A percentile compares a stretch with the other conserved stretches of the same genome.
These are phyloP conservation scores for Dryas drummondii DNA, from an alignment of 306 rosid genomes.

Conservation along the genomic window DNA sequence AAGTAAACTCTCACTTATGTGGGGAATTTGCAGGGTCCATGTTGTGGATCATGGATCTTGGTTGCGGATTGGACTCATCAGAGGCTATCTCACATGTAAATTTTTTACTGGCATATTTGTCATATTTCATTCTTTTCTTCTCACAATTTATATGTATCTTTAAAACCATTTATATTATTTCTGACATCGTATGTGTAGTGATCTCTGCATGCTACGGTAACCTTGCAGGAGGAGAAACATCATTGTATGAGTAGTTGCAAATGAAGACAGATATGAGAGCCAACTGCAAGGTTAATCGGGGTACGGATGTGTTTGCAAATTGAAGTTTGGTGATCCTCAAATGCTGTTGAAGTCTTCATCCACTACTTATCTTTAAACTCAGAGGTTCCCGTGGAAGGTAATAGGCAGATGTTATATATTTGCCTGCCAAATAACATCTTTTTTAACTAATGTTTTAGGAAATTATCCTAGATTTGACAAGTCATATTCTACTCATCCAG, in stretches of 20 bases:
- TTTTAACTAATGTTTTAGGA: too few species aligned
- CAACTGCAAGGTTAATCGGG: not conserved
- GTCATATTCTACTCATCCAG: too few species aligned
- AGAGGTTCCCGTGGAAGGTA: too few species aligned
- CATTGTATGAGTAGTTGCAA: not conserved
- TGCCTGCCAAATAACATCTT: too few species aligned
- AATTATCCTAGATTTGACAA: too few species aligned
- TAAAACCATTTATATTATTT: not conserved
- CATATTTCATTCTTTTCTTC: not conserved
- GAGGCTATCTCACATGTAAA: constrained; percentile 14
- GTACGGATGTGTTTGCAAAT: not conserved
- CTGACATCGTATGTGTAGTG: not conserved
- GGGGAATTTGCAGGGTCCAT: constrained; percentile 11
- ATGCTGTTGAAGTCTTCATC: too few species aligned
- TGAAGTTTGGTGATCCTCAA: too few species aligned
- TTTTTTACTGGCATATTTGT: not conserved
- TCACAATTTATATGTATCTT: too few species aligned
- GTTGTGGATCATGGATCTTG: constrained; percentile 1
- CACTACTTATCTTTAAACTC: too few species aligned
- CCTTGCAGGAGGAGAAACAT: constrained; percentile 5
- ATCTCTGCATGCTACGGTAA: constrained; percentile 3
- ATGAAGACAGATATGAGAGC: constrained; percentile 1
- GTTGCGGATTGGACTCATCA: not conserved
- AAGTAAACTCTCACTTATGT: not conserved
- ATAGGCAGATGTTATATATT: too few species aligned